Conservation (phyloP, 1,139 yeast species). For the Kluyveromyces marxianus region DNA sequence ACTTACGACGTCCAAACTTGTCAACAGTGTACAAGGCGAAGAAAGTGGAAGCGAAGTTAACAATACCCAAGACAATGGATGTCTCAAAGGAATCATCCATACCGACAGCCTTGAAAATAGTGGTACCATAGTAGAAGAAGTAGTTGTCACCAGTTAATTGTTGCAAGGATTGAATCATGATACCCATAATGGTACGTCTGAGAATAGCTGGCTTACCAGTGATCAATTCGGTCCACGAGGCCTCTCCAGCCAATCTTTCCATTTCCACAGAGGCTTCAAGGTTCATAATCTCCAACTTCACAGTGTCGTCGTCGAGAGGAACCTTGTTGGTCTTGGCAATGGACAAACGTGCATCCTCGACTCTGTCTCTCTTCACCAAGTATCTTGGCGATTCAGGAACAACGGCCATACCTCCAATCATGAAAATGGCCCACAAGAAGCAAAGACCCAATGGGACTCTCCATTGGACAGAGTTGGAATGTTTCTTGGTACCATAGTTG, state of each 20-base stretch:
- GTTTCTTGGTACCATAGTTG: slow-evolving; percentile 48
- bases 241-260: slow-evolving; percentile 54
- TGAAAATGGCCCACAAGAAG: slow-evolving; percentile 38
- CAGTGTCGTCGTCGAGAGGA: slow-evolving; percentile 48
- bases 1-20: slow-evolving; percentile 54
- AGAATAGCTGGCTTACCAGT: slow-evolving; percentile 60
- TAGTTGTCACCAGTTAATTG: slow-evolving; percentile 70
- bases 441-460: slow-evolving; percentile 54
- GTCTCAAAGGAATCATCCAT: slow-evolving; percentile 60
- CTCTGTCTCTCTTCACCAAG: slow-evolving; percentile 44
- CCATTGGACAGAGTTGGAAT: slow-evolving; percentile 48
- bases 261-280: slow-evolving; percentile 57
- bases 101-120: slow-evolving; percentile 64
- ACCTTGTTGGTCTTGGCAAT: slow-evolving; percentile 53
- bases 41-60: slow-evolving; percentile 64
- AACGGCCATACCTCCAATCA: slow-evolving; percentile 49
- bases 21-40: slow-evolving; percentile 56
- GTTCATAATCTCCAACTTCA: slow-evolving; percentile 49
- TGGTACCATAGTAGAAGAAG: slow-evolving; percentile 68
- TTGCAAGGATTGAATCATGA: slow-evolving; percentile 58
- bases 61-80: slow-evolving; percentile 61
- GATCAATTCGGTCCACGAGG: slow-evolving; percentile 53
- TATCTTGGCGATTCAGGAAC: slow-evolving; percentile 80
- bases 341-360: slow-evolving; percentile 53
- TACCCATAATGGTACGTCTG: slow-evolving; percentile 57